phyloP scores from a whole-genome alignment of 345 rosid species.

The Citrus medica region DNA sequence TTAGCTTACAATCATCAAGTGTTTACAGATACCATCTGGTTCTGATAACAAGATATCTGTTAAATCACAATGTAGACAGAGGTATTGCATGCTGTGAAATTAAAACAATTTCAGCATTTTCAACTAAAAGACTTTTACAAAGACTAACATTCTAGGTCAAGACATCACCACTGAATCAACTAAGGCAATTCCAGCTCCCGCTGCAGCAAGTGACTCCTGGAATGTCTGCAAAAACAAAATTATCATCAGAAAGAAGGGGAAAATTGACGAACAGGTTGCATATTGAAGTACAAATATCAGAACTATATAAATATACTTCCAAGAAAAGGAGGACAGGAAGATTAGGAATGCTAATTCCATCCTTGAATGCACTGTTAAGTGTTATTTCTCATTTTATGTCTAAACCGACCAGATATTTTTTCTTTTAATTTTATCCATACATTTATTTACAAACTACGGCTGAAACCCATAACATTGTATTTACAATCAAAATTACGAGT shows the following conservation, averaged over 20 bases:
- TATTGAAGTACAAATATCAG: not conserved
- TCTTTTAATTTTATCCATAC: not conserved
- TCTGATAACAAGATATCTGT: not conserved
- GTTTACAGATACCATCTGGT: not conserved
- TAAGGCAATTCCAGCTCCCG: slow-evolving; percentile 90
- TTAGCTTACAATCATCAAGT: not conserved
- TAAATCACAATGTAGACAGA: not conserved
- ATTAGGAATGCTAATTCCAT: not conserved
- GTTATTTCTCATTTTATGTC: not conserved
- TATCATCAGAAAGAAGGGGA: slow-evolving; percentile 9
- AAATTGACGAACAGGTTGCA: not conserved
- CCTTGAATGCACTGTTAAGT: not conserved
- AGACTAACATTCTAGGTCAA: slow-evolving; percentile 52
- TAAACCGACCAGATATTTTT: not conserved
- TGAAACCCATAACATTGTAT: not conserved
- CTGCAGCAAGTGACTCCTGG: slow-evolving; percentile 84
- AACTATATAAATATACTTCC: not conserved
- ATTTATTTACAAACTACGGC: not conserved
- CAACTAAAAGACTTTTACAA: slow-evolving; percentile 9
- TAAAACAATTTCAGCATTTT: not conserved
- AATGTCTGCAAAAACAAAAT: slow-evolving; percentile 57
- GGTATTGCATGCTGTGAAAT: slow-evolving; percentile 3
- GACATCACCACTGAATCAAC: slow-evolving; percentile 98
- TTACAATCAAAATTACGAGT: not conserved
- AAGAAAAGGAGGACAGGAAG: not conserved